Conservation (phyloP, 371 early-diverging fungal genomes). For the Umbelopsis sp. region DNA sequence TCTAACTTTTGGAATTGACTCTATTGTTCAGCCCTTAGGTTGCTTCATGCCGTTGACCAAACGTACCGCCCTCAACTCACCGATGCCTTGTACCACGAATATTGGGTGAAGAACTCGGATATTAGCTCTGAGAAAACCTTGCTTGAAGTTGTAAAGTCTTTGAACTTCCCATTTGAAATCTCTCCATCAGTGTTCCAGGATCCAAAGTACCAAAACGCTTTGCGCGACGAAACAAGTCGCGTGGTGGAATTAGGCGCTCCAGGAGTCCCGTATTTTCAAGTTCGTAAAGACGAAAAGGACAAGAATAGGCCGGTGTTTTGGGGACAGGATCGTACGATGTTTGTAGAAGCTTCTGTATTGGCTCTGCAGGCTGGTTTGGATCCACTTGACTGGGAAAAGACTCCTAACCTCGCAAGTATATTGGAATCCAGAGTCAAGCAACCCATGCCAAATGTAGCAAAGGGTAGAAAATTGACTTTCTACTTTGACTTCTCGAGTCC, state of each 20-base stretch:
- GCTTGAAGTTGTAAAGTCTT: neutral
- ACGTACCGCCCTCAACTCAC: slow-evolving; percentile 22
- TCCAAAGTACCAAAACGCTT: slow-evolving; percentile 10
- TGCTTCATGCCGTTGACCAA: slow-evolving; percentile 22
- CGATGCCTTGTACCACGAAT: slow-evolving; percentile 23
- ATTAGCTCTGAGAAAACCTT: slow-evolving; percentile 14
- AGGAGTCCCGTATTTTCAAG: slow-evolving; percentile 21
- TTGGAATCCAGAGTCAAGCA: neutral
- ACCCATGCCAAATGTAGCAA: neutral
- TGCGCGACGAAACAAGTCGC: slow-evolving; percentile 17
- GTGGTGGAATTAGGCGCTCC: slow-evolving; percentile 22
- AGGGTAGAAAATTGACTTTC: slow-evolving; percentile 20
- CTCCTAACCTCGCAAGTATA: neutral
- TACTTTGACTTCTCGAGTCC: slow-evolving; percentile 25
- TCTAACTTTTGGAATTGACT: too few relatives aligned
- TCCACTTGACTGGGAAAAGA: slow-evolving; percentile 19
- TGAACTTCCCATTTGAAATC: slow-evolving; percentile 20
- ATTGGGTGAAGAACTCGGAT: slow-evolving; percentile 26
- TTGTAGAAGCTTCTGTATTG: slow-evolving; percentile 22
- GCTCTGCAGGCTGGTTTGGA: slow-evolving; percentile 3
- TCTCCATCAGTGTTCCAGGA: slow-evolving; percentile 18
- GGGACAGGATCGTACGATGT: slow-evolving; percentile 26
- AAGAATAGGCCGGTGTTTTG: slow-evolving; percentile 16
- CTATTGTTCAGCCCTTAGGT: slow-evolving; percentile 19
- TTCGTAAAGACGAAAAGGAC: slow-evolving; percentile 4